A percentile compares a stretch with the other conserved stretches of the same genome.
Evolutionary conservation across 176 grass and related monocot genomes (phyloP).

Genomic region (Coix lacrymajobi): DNA sequence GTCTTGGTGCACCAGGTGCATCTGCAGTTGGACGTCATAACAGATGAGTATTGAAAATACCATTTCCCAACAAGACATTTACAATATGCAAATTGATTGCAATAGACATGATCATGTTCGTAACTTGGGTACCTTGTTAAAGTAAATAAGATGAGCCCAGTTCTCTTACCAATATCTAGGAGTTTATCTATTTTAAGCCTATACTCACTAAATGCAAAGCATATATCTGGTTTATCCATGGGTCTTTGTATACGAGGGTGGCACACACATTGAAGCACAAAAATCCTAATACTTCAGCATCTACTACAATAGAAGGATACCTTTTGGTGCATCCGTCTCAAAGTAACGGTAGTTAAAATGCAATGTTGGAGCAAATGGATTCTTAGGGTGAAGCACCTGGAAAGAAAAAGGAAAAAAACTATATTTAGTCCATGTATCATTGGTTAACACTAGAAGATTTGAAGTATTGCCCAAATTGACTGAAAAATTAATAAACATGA

Average conservation of each 20-base stretch:
- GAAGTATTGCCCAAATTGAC: not conserved
- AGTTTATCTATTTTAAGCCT: not conserved
- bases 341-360: slow-evolving; percentile 99
- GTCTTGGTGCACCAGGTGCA: slow-evolving; percentile 80
- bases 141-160: not conserved
- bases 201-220: not conserved
- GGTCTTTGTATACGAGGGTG: not conserved
- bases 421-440: not conserved
- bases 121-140: not conserved
- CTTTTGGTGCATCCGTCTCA: slow-evolving; percentile 97
- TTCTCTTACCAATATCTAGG: not conserved
- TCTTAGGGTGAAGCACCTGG: slow-evolving; percentile 99
- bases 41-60: not conserved
- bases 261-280: not conserved
- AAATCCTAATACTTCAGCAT: not conserved
- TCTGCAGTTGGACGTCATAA: slow-evolving; percentile 41
- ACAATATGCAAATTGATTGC: not conserved
- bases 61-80: not conserved
- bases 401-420: not conserved
- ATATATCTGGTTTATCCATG: not conserved
- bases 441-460: not conserved
- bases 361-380: slow-evolving; percentile 91
- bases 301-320: slow-evolving; percentile 18
- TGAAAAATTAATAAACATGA: not conserved
- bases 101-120: not conserved